These are phyloP conservation scores for Coemansia aciculifera DNA, from an alignment of 192 early-diverging fungal genomes.

Conservation along the genomic window DNA sequence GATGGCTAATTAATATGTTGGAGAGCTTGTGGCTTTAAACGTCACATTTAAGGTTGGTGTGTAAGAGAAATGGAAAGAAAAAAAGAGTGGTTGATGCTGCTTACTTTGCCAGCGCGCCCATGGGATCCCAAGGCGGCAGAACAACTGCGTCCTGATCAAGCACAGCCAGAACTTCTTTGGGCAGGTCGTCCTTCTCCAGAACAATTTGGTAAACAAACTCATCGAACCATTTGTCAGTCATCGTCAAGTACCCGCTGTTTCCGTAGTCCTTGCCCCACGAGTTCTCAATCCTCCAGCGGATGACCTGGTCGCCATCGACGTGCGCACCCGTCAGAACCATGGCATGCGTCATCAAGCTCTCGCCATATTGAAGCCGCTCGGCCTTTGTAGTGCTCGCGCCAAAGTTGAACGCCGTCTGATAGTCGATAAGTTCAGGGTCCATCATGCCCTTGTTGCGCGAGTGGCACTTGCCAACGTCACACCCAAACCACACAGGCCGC, in stretches of 20 bases:
- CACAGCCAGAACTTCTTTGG: slow-evolving; percentile 61
- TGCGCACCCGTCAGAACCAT: slow-evolving; percentile 82
- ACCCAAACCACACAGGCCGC: slow-evolving; percentile 76
- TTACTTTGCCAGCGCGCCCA: slow-evolving; percentile 67
- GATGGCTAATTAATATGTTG: neutral
- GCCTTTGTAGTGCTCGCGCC: slow-evolving; percentile 63
- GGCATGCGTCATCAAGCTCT: slow-evolving; percentile 77
- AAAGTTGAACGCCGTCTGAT: slow-evolving; percentile 66
- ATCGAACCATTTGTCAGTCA: slow-evolving; percentile 76
- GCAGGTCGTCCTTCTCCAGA: slow-evolving; percentile 64
- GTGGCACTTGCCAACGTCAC: slow-evolving; percentile 70
- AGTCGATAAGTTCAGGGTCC: slow-evolving; percentile 66
- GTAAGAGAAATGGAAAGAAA: neutral
- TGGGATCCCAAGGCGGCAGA: slow-evolving; percentile 76
- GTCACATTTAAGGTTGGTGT: neutral
- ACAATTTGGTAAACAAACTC: slow-evolving; percentile 83
- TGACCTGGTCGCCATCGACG: slow-evolving; percentile 59
- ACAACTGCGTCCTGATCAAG: slow-evolving; percentile 64
- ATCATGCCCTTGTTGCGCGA: slow-evolving; percentile 59
- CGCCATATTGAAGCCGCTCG: slow-evolving; percentile 68
- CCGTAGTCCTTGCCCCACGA: slow-evolving; percentile 65
- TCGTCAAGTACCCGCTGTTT: slow-evolving; percentile 74
- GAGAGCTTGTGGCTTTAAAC: neutral
- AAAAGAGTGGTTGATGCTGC: neutral
- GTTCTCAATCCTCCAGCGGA: slow-evolving; percentile 79